Evolutionary conservation across 176 grass and related monocot genomes (phyloP), one percentile per base, ranked within the genome.

Genomic region (Urochloa ruziziensis): DNA sequence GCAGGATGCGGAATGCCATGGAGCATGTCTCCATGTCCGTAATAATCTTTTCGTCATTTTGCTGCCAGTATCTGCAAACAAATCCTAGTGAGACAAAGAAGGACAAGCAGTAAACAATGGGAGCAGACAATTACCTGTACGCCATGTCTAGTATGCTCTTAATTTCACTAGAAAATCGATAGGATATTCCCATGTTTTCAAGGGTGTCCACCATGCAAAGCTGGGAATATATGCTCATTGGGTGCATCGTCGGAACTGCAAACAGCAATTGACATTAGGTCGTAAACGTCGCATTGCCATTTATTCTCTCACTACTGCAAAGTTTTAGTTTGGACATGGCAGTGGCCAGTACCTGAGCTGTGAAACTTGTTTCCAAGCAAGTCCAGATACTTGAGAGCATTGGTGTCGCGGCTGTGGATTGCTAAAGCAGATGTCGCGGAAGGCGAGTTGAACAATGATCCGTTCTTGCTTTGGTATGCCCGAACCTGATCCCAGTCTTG

Each of bases 401-500:
- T 87, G 11, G 44, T 27, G 79, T 93, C 72, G 47, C 82, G 59
- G 59, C 25, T 53, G 61, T 91, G 80, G 43, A 80, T 42, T 80
- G 86, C 62, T 40, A 69, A 58, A 67, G 78, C 75, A 76, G 93
- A 77, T 18, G 90, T 91, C 54, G 83, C 57, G 9, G 90, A 90
- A 32, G 93, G 93, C 8, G 93, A 95, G 81, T 95, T 92, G 60
- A 95, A 86, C 29, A 95, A 25, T 28, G 90, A 92, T 59, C 93
- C 93, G 46, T 95, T 88, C 51, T 78, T 72, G 30, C 82, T 77
- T 30, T 92, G 93, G 67, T 77, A 90, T 51, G 67, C 77, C 61
- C 77, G 81, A 78, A 86, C 27, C 42, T 92, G 63, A 70, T 86
- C 56, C 88, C 73, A 90, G 2, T 95, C 84, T 7, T 80, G 70